Percentiles rank a stretch among this genome's conserved stretches.
Conservation (phyloP, 495 filamentous ascomycete genomes). For the Talaromyces wortmannii region DNA sequence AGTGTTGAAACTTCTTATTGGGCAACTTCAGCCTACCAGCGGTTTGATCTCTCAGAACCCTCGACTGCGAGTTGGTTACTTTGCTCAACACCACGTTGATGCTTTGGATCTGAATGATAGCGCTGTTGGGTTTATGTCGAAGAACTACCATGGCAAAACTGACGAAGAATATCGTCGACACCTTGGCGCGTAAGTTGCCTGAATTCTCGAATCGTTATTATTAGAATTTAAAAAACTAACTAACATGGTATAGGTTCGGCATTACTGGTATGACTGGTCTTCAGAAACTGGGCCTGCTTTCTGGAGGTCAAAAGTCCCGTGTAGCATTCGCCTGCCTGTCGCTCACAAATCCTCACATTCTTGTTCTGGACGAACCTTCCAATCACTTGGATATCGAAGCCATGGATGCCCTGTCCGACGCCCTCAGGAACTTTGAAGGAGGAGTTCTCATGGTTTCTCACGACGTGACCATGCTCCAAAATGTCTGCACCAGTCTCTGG, state of each 20-base stretch:
- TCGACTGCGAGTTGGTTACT: constrained; percentile 86
- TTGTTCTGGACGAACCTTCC: constrained; percentile 96
- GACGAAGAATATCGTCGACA: constrained; percentile 97
- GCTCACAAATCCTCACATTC: constrained; percentile 87
- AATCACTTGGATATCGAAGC: constrained; percentile 99
- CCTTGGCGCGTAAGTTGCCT: constrained; percentile 60
- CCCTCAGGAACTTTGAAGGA: constrained; percentile 80
- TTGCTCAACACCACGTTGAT: constrained; percentile 98
- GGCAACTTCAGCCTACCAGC: constrained; percentile 67
- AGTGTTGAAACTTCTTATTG: constrained; percentile 87
- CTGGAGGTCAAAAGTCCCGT: constrained; percentile 96
- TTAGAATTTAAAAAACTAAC: not conserved
- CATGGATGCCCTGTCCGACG: constrained; percentile 89
- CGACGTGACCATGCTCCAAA: constrained; percentile 98
- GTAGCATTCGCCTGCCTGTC: constrained; percentile 95
- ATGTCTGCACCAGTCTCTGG: constrained; percentile 90
- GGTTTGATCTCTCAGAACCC: constrained; percentile 85
- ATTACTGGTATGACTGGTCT: constrained; percentile 97
- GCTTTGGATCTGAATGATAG: constrained; percentile 82
- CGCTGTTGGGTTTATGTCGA: constrained; percentile 93
- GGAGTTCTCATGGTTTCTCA: constrained; percentile 98
- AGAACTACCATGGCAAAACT: constrained; percentile 78
- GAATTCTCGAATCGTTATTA: not conserved
- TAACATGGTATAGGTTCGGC: constrained; percentile 55
- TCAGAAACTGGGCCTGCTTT: constrained; percentile 91